These are phyloP conservation scores for Hydnum rufescens DNA, from an alignment of 768 basidiomycete species.

Conservation along the genomic window DNA sequence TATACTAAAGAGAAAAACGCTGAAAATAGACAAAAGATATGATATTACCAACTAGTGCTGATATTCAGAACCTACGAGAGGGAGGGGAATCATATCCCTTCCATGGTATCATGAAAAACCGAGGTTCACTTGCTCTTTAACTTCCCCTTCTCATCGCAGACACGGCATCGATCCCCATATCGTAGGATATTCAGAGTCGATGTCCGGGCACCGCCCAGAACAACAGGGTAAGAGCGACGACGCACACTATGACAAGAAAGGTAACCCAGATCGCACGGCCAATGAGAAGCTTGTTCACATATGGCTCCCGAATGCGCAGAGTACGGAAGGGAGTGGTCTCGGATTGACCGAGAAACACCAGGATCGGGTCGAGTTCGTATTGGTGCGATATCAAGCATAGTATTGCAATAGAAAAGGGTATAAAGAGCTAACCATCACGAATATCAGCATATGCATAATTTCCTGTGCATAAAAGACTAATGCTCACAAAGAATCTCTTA, in stretches of 20 bases:
- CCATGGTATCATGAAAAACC: too few relatives aligned
- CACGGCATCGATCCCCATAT: too few relatives aligned
- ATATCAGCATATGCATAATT: background rate
- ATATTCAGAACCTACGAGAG: too few relatives aligned
- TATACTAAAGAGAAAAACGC: too few relatives aligned
- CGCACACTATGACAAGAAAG: conserved; percentile 53
- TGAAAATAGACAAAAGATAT: too few relatives aligned
- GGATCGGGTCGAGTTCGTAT: conserved; percentile 91
- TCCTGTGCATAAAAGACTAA: conserved; percentile 1
- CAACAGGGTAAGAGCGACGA: conserved; percentile 65
- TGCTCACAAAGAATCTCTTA: conserved; percentile 83
- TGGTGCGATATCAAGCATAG: conserved; percentile 89
- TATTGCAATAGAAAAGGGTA: conserved; percentile 77
- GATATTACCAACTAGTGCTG: too few relatives aligned
- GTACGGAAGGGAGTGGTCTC: conserved; percentile 96
- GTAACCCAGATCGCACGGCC: conserved; percentile 87
- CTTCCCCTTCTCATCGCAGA: too few relatives aligned
- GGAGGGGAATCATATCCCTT: too few relatives aligned
- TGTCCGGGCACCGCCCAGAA: conserved; percentile 97
- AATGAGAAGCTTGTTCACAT: conserved; percentile 76
- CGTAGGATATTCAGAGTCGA: conserved; percentile 31
- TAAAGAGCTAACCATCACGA: conserved; percentile 46
- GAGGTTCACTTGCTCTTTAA: too few relatives aligned
- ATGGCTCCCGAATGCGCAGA: conserved; percentile 78
- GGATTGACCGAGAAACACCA: conserved; percentile 82